Base-by-base conservation (phyloP, 2,329 filamentous ascomycete species). In the Teratosphaeria pseudoeucalypti region DNA sequence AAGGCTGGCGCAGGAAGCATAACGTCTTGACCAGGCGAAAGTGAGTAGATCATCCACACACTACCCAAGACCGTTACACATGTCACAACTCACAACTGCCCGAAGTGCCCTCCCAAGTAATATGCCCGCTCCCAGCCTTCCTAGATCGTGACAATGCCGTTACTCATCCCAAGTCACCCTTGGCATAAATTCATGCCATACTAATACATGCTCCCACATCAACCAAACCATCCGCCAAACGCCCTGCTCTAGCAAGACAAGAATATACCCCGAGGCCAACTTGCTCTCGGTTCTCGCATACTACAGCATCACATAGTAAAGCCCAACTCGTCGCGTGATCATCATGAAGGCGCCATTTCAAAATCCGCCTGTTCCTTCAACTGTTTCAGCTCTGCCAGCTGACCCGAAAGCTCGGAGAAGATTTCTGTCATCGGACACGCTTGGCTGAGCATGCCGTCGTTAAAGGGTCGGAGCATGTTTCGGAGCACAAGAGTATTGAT, bases 401-500 rank as follows among this genome's bases (percentile, higher is more conserved):
- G 83, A 34, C 76, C 72, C 39, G 81, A 76, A 34, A 92, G 78
- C 52, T 81, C 80, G 52, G 77, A 76, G 23, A 95, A 78, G 23
- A 96, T 81, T 16, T 86, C 83, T 11, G 79, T 74, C 81, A 96
- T 96, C 2, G 91, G 88, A 23, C 84, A 87, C 11, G 89, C 85
- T 61, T 95, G 82, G 64, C 90, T 83, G 57, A 88, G 81, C 29
- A 95, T 81, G 63, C 81, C 78, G 53, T 79, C 76, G 55, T 89
- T 82, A 67, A 87, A 83, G 12, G 90, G 90, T 37, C 82, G 81
- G 65, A 90, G 83, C 73, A 95, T 82, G 73, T 95, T 87, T 55
- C 92, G 87, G 67, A 96, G 79, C 12, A 85, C 79, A 56, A 96
- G 81, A 0, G 89, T 90, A 34, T 87, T 88, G 66, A 92, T 82